These are phyloP conservation scores for Huntiella savannae DNA, from an alignment of 2,329 filamentous ascomycete species.

Conservation along the genomic window DNA sequence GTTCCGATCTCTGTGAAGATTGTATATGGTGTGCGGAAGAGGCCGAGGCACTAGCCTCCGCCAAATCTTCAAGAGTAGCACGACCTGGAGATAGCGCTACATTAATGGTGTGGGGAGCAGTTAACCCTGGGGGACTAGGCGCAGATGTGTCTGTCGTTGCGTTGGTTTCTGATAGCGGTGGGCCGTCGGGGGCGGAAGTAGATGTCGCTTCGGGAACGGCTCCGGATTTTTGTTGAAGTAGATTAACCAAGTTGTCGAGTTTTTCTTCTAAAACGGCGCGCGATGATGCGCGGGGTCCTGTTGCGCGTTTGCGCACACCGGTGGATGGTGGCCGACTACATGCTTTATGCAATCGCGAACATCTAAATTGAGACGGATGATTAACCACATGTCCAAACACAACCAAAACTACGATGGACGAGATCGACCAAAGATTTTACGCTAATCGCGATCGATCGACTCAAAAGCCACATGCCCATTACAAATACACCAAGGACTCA, in stretches of 20 bases:
- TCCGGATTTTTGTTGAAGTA: constrained; percentile 14
- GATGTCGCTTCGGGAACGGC: not conserved
- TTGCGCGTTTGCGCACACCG: constrained; percentile 6
- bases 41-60: constrained; percentile 9
- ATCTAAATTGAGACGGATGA: constrained; percentile 13
- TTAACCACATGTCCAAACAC: not conserved
- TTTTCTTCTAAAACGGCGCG: constrained; percentile 15
- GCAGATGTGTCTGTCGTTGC: not conserved
- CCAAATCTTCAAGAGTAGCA: constrained; percentile 8
- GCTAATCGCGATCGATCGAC: too few species aligned
- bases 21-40: not conserved
- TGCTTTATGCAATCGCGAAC: constrained; percentile 22
- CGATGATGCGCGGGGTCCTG: constrained; percentile 3
- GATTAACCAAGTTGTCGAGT: constrained; percentile 16
- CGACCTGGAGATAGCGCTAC: constrained; percentile 4
- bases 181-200: not conserved
- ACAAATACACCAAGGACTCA: constrained; percentile 4
- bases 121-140: not conserved
- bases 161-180: not conserved
- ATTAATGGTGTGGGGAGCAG: not conserved
- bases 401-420: not conserved
- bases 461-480: too few species aligned
- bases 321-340: constrained; percentile 17
- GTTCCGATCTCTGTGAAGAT: not conserved
- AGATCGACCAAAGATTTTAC: too few species aligned